A percentile compares a stretch with the other conserved stretches of the same genome.
These are phyloP conservation scores for Rhodotorula sp. DNA, from an alignment of 1,284 basidiomycete species.

Conservation along the genomic window DNA sequence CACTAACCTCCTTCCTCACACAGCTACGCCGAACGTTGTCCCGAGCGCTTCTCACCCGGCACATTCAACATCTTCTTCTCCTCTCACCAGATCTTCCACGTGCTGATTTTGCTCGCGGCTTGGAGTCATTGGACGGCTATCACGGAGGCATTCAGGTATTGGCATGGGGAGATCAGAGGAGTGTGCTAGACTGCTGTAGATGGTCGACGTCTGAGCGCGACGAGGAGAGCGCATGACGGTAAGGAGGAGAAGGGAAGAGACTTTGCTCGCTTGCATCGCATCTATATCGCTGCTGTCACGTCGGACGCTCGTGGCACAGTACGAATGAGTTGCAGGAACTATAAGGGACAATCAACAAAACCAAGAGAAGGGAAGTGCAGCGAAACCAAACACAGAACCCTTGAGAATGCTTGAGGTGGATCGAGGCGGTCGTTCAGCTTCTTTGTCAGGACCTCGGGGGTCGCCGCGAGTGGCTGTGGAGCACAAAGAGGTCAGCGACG, in stretches of 20 bases:
- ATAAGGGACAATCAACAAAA: no score
- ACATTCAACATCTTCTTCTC: conserved; percentile 37
- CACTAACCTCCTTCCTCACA: background rate
- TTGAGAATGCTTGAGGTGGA: no score
- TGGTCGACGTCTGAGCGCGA: background rate
- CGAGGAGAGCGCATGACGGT: background rate
- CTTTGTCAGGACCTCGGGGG: background rate
- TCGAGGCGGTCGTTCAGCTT: background rate
- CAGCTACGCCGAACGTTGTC: conserved; percentile 41
- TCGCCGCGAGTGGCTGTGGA: background rate
- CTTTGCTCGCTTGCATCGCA: no score
- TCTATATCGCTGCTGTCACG: no score
- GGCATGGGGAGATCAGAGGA: conserved; percentile 21
- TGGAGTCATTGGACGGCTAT: conserved; percentile 17
- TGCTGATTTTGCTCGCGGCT: conserved; percentile 33
- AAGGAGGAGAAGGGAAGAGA: background rate
- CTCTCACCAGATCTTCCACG: conserved; percentile 44
- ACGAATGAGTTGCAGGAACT: no score
- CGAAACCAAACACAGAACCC: no score
- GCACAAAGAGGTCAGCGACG: background rate
- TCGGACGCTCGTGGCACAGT: no score
- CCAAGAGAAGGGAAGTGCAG: no score
- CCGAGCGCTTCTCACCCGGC: conserved; percentile 40
- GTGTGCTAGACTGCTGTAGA: background rate
- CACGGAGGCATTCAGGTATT: conserved; percentile 27